Conservation (phyloP, 2,329 filamentous ascomycete genomes). For the Trichoderma breve region DNA sequence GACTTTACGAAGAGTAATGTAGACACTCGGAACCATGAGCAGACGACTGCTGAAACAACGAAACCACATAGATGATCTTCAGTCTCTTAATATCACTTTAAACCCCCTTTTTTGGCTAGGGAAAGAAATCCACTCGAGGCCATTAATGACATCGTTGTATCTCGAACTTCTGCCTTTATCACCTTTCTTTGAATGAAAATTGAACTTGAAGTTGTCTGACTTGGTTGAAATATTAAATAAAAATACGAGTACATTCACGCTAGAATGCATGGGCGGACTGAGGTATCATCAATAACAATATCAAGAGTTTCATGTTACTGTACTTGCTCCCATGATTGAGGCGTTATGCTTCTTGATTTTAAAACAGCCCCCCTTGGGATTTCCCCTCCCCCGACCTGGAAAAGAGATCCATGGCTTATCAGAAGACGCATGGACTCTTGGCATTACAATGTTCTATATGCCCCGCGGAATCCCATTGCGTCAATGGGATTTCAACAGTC, state of each 20-base stretch:
- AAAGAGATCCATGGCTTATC: too few relatives aligned
- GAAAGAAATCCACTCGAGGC: background rate
- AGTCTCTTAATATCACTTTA: background rate
- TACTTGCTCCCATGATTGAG: background rate
- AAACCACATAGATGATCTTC: background rate
- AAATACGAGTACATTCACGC: background rate
- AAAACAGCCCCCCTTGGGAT: background rate
- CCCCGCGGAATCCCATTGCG: background rate
- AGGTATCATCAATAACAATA: background rate
- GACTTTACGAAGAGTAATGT: background rate
- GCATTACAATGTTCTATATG: too few relatives aligned
- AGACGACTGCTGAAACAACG: background rate
- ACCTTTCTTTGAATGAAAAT: background rate
- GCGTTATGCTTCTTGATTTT: background rate
- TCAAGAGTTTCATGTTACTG: background rate
- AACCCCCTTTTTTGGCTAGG: background rate
- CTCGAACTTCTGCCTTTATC: background rate
- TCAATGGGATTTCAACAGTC: background rate
- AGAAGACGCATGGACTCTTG: too few relatives aligned
- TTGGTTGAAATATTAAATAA: background rate
- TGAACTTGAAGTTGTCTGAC: background rate
- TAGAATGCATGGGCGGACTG: background rate
- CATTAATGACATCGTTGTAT: background rate
- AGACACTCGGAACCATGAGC: background rate
- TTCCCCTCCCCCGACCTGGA: too few relatives aligned